Evolutionary conservation across 2,329 filamentous ascomycete genomes (phyloP).

Genomic region (Monilinia vaccinii-corymbosi): DNA sequence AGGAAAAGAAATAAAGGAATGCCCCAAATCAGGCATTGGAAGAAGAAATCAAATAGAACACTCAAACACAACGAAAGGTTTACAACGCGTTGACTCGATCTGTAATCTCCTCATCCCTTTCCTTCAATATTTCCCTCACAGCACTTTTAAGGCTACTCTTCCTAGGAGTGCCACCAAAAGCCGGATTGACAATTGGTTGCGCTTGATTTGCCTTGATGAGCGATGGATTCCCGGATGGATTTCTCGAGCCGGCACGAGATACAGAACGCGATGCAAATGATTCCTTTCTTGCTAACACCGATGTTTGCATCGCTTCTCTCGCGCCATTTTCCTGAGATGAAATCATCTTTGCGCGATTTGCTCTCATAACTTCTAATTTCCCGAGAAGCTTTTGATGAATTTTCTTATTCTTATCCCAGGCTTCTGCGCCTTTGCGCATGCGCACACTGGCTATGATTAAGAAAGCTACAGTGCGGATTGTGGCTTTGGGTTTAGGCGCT

Average conservation of each 20-base stretch:
- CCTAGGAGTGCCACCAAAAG: neutral
- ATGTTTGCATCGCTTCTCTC: neutral
- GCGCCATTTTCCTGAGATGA: neutral
- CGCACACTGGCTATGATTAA: constrained; percentile 41
- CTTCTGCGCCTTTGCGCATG: constrained; percentile 39
- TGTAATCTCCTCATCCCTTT: neutral
- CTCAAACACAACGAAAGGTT: neutral
- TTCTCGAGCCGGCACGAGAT: neutral
- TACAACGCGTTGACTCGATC: neutral
- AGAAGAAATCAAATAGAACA: neutral
- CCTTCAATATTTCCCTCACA: neutral
- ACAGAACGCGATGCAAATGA: neutral
- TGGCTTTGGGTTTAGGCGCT: constrained; percentile 14
- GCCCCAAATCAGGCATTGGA: neutral
- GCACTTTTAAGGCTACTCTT: constrained; percentile 2
- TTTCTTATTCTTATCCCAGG: constrained; percentile 42
- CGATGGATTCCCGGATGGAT: neutral
- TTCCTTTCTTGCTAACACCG: neutral
- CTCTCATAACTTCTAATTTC: constrained; percentile 23
- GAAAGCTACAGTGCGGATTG: constrained; percentile 39
- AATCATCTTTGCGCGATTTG: neutral
- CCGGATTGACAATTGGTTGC: neutral
- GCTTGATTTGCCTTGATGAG: constrained; percentile 1
- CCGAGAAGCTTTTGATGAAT: constrained; percentile 31
- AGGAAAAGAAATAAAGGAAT: neutral